Base-by-base conservation (phyloP, 345 rosid species). In the Garcia nutans region DNA sequence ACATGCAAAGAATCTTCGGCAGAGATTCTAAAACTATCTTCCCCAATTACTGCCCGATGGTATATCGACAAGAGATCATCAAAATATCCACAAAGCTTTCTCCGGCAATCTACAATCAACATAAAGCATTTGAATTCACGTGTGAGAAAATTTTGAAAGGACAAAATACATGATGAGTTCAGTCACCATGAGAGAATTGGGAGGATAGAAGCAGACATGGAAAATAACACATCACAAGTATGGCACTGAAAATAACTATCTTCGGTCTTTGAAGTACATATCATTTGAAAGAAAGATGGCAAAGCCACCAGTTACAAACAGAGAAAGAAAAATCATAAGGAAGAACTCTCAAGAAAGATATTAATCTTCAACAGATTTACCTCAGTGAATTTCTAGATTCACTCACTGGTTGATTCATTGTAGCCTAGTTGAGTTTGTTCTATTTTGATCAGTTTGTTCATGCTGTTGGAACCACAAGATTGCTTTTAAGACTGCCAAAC, bases 1-100 rank as follows among this genome's bases (percentile, higher is more conserved):
- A 96, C 84, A 82, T 92, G 89, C 83, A 93, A 79, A 5, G 97
- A 91, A 82, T 96, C 99, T 80, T 91, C 99, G 2, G 97, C 90
- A 74, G 97, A 89, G 66, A 90, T 92, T 88, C 92, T 96, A 76
- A 88, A 88, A 77, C 89, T 86, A 81, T 90, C 94, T 84, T 89
- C 91, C 59, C 93, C 97, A 73, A 84, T 90, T 52, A 92, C 86
- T 77, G 98, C 95, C 80, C 86, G 85, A 72, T 83, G 89, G 79
- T 96, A 96, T 84, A 96, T 86, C 41, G 84, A 82, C 77, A 91
- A 93, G 71, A 96, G 92, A 73, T 89, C 92, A 44, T 92, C 92
- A 79, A 91, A 85, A 85, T 89, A 89, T 72, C 89, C 92, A 79
- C 91, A 89, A 50, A 96, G 93, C 86, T 92, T 91, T 78, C 87